Evolutionary conservation across 305 asterid genomes (phyloP), one percentile per base, ranked within the genome.

Genomic region (Fraxinus dipetala): DNA sequence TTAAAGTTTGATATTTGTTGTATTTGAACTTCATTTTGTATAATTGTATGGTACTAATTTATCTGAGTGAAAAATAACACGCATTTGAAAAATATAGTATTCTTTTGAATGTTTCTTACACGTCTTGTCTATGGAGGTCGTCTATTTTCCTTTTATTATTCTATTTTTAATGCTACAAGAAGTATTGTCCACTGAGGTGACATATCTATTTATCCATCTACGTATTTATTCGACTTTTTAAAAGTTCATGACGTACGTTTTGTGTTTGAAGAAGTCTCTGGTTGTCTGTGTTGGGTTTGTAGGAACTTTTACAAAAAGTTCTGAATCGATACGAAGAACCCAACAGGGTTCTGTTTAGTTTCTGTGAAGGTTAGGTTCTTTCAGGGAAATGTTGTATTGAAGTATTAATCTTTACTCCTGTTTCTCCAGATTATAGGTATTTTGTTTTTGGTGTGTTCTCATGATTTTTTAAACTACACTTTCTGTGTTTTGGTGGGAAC

Each of bases 81-180:
- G 34, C 6, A 10, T 67, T 65, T 67, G 74, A 24, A 24, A 24
- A 11, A 67, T 11, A 10, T 28, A 67, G 75, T 51, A 32, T 24
- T 59, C 67, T 80, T 78, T 88, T 91, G 93, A 89, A 89, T 78
- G 90, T 88, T 88, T 91, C 94, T 84, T 82, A 91, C 93, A 88
- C 93, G 94, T 84, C 92, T 90, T 88, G 81, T 86, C 16, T 5
- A 0, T 69, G 82, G 70, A 78, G 86, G 92, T 84, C 85, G 86
- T 81, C 87, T 80, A 81, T 76, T 85, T 83, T 81, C 83, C 40
- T 83, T 56, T 61, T 30, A 22, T 83, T 82, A 77, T 24, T 80
- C 72, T 20, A 75, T 26, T 82, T 80, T 56, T 38, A 81, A 75
- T 79, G 78, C 77, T 81, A 79, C 80, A 81, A 77, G 87, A 84